Evolutionary conservation across 164 flowering plant species (phyloP).

Genomic region (Annona squamosa): DNA sequence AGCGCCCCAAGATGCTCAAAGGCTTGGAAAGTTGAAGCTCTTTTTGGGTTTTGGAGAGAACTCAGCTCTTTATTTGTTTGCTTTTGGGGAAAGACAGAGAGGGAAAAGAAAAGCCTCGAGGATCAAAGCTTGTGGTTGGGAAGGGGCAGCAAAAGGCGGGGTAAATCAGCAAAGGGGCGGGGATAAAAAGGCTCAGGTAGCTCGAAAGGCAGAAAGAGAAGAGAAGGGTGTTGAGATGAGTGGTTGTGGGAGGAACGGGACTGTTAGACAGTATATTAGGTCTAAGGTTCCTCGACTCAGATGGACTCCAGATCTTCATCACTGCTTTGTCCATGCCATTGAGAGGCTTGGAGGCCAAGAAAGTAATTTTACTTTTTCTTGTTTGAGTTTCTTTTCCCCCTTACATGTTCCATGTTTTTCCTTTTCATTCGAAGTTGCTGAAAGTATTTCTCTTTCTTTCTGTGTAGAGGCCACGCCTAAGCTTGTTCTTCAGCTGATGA

Average conservation of each 20-base stretch:
- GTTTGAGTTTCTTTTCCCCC: background rate
- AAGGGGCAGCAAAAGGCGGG: background rate
- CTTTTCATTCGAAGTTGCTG: background rate
- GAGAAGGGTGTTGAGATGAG: slow-evolving; percentile 28
- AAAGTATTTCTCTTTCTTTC: background rate
- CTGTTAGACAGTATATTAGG: slow-evolving; percentile 69
- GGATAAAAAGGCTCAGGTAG: background rate
- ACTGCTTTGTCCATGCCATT: slow-evolving; percentile 70
- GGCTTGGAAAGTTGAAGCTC: background rate
- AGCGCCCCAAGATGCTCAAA: slow-evolving; percentile 3
- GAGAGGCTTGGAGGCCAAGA: slow-evolving; percentile 88
- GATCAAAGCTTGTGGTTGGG: background rate
- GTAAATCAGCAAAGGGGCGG: background rate
- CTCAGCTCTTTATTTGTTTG: background rate
- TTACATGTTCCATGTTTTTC: background rate
- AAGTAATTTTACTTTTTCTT: slow-evolving; percentile 32
- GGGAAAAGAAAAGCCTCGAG: background rate
- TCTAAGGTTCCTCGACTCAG: slow-evolving; percentile 74
- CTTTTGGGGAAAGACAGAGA: background rate
- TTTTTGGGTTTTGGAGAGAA: background rate
- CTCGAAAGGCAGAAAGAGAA: background rate
- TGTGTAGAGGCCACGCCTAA: slow-evolving; percentile 80
- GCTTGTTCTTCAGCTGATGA: slow-evolving; percentile 80
- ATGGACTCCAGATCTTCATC: slow-evolving; percentile 94
- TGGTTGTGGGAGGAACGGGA: slow-evolving; percentile 58